A percentile compares a stretch with the other conserved stretches of the same genome.
These are phyloP conservation scores for Datisca glomerata DNA, from an alignment of 306 rosid species.

Conservation along the genomic window DNA sequence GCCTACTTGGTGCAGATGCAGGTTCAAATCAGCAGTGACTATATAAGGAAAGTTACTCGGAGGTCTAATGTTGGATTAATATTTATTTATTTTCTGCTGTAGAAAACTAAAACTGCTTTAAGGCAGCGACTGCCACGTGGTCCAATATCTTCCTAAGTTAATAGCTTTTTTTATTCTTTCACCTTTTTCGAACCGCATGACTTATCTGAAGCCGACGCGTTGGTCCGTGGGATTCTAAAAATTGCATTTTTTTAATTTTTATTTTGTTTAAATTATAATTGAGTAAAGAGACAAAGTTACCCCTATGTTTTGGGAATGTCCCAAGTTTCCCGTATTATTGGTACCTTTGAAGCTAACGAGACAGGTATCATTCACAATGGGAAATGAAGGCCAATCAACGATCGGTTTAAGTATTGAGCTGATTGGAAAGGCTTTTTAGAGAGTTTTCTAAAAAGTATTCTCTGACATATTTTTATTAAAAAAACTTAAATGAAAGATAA, in stretches of 20 bases:
- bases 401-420: too few species aligned
- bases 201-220: neutral
- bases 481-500: too few species aligned
- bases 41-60: neutral
- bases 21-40: neutral
- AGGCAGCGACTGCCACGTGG: neutral
- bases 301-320: neutral
- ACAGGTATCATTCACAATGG: neutral
- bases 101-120: neutral
- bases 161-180: neutral
- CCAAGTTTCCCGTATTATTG: too few species aligned
- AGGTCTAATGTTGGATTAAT: neutral
- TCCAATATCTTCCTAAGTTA: neutral
- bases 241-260: neutral
- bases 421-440: too few species aligned
- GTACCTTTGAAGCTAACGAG: neutral
- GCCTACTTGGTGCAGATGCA: neutral
- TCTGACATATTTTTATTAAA: too few species aligned
- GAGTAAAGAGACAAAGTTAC: neutral
- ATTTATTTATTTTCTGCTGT: neutral
- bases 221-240: neutral
- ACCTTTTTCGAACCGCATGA: neutral
- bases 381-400: too few species aligned
- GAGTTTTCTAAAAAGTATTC: too few species aligned
- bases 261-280: neutral